Conservation (phyloP, 2,329 filamentous ascomycete species). For the Claviceps sp. region DNA sequence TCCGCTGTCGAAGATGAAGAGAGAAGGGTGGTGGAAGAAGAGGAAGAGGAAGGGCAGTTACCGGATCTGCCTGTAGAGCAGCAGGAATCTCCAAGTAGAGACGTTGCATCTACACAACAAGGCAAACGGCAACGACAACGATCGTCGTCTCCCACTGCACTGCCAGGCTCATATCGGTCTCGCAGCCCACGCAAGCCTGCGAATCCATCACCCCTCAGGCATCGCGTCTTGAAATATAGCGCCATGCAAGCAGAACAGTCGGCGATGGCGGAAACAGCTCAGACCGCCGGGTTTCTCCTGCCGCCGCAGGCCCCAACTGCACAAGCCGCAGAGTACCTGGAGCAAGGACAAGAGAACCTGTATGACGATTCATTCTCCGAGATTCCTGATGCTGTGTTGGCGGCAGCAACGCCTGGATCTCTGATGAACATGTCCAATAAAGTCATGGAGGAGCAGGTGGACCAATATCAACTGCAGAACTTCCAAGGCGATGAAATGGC, state of each 20-base stretch:
- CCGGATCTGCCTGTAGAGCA: slow-evolving; percentile 6
- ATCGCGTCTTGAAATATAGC: slow-evolving; percentile 20
- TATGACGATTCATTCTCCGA: slow-evolving; percentile 47
- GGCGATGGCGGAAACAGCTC: background rate
- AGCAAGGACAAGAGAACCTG: slow-evolving; percentile 18
- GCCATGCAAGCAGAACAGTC: slow-evolving; percentile 12
- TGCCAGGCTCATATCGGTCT: slow-evolving; percentile 16
- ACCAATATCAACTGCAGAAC: background rate
- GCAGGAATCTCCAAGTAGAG: slow-evolving; percentile 6
- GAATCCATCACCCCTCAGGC: slow-evolving; percentile 18
- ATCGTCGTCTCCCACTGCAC: slow-evolving; percentile 12
- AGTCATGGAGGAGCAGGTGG: slow-evolving; percentile 6
- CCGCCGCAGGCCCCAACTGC: slow-evolving; percentile 4
- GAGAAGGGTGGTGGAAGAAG: background rate
- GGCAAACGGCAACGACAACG: background rate
- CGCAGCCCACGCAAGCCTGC: slow-evolving; percentile 23
- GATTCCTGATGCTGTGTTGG: slow-evolving; percentile 37
- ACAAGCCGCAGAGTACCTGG: slow-evolving; percentile 6
- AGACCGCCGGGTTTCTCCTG: background rate
- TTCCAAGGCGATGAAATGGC: background rate
- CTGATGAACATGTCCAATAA: background rate
- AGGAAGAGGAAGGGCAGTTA: background rate
- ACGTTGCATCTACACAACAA: background rate
- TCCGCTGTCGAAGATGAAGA: background rate
- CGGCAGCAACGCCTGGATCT: slow-evolving; percentile 31